Evolutionary conservation across 495 filamentous ascomycete species (phyloP).

Genomic region (Tirmania nivea): DNA sequence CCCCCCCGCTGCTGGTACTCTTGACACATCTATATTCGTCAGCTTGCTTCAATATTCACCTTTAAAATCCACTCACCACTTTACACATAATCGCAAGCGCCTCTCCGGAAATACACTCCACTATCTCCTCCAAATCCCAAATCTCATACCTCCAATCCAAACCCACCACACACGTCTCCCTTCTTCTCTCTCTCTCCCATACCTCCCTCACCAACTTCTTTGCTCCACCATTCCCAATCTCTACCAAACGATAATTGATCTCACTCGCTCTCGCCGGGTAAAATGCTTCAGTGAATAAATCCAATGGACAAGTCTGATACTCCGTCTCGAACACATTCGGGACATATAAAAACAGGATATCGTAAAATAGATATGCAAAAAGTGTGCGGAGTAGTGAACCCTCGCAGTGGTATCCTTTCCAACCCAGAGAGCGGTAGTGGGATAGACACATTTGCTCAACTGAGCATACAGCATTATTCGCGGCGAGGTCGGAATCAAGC

Average conservation of each 20-base stretch:
- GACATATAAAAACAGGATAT: slow-evolving; percentile 79
- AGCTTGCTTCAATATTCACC: background rate
- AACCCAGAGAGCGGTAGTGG: slow-evolving; percentile 53
- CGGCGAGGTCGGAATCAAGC: slow-evolving; percentile 37
- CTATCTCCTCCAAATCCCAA: slow-evolving; percentile 63
- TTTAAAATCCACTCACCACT: slow-evolving; percentile 24
- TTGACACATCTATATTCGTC: slow-evolving; percentile 39
- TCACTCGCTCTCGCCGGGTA: slow-evolving; percentile 64
- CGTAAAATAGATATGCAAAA: slow-evolving; percentile 81
- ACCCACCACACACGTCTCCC: slow-evolving; percentile 64
- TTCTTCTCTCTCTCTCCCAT: slow-evolving; percentile 39
- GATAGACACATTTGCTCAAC: slow-evolving; percentile 81
- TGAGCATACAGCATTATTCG: slow-evolving; percentile 42
- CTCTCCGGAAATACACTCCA: slow-evolving; percentile 53
- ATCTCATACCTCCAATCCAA: slow-evolving; percentile 75
- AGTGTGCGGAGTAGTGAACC: slow-evolving; percentile 76
- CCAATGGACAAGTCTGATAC: slow-evolving; percentile 82
- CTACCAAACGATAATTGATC: slow-evolving; percentile 70
- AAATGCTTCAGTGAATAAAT: slow-evolving; percentile 86
- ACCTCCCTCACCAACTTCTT: slow-evolving; percentile 42
- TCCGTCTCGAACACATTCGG: slow-evolving; percentile 93
- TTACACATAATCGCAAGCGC: slow-evolving; percentile 69
- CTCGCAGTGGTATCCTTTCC: slow-evolving; percentile 88
- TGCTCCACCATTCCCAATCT: slow-evolving; percentile 60
- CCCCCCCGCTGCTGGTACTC: slow-evolving; percentile 74